Base-by-base conservation (phyloP, 768 basidiomycete genomes). In the Agaricus sinodeliciosus region DNA sequence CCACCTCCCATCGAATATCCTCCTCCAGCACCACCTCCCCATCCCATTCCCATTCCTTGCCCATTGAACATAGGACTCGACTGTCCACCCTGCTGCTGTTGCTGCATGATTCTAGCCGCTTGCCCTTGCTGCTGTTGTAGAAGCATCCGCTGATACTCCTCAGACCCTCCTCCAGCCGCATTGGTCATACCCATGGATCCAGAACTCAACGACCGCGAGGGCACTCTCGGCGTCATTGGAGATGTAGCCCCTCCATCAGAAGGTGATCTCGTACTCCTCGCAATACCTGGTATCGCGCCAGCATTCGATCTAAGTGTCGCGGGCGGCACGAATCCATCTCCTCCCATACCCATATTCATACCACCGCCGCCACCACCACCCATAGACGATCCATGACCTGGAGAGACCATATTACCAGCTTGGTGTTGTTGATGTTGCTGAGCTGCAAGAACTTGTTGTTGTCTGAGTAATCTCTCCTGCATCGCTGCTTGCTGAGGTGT, bases 221-320 rank as follows among this genome's bases (percentile, higher is more conserved):
- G 51, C 18, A 69, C 67, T 48, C 79, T 71, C 15, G 79, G 71
- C 54, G 72, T 73, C 71, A 82, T 67, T 31, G 80, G 77, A 48
- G 79, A 72, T 27, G 74, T 69, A 22, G 72, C 52, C 18, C 52
- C 44, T 25, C 26, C 52, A 55, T 89, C 87, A 15, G 85, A 81
- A n/a, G 87, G 87, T 39, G 87, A 88, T 51, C 86, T 75, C 46
- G 80, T 78, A 58, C 82, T 87, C 59, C 87, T 73, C 18, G 87
- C 84, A 48, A 90, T 90, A 11, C 86, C 86, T 0, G 85, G 85
- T 49, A 88, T 83, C 18, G 78, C 65, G 39, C 74, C 58, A 26
- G 60, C 68, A 61, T 80, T 84, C 39, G 82, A 83, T 16, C 81
- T 73, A 27, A 84, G 66, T 4, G 73, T 49, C 6, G 57, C 71